These are phyloP conservation scores for Colletotrichum paranaense DNA, from an alignment of 2,329 filamentous ascomycete species.

Conservation along the genomic window DNA sequence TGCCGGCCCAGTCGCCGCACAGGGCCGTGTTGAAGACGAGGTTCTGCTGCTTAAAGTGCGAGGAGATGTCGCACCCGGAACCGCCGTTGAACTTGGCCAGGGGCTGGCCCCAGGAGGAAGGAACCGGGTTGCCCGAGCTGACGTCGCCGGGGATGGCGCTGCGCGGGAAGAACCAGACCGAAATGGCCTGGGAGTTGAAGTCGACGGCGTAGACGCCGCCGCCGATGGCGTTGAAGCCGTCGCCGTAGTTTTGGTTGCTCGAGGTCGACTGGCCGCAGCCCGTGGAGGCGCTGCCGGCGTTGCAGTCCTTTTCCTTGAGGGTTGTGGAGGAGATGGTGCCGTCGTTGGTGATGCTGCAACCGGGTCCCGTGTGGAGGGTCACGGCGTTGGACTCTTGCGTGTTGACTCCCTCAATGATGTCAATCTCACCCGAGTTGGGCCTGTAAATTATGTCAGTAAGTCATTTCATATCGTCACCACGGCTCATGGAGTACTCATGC, in stretches of 20 bases:
- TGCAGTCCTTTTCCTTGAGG: constrained; percentile 66
- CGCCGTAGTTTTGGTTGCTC: constrained; percentile 69
- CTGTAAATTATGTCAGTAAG: not conserved
- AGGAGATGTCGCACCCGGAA: constrained; percentile 76
- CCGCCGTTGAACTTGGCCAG: constrained; percentile 74
- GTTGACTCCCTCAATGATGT: constrained; percentile 85
- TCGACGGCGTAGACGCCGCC: constrained; percentile 81
- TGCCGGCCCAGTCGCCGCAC: constrained; percentile 88
- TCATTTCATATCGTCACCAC: not conserved
- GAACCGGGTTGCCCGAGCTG: constrained; percentile 68
- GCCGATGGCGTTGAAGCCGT: constrained; percentile 75
- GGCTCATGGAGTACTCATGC: not conserved
- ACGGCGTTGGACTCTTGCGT: constrained; percentile 67
- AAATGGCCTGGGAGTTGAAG: constrained; percentile 79
- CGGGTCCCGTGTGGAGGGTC: constrained; percentile 74
- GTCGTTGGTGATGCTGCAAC: constrained; percentile 66
- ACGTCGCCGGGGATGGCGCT: constrained; percentile 73
- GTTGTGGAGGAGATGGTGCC: constrained; percentile 59
- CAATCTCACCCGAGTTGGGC: constrained; percentile 77
- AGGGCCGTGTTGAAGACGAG: constrained; percentile 87
- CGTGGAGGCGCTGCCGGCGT: constrained; percentile 58
- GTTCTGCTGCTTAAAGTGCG: constrained; percentile 77
- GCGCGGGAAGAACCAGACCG: constrained; percentile 85
- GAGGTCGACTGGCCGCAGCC: constrained; percentile 70
- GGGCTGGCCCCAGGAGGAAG: constrained; percentile 76